These are phyloP conservation scores for Gracilaria gracilis DNA, from an alignment of 23 red algal genomes.

Conservation along the genomic window DNA sequence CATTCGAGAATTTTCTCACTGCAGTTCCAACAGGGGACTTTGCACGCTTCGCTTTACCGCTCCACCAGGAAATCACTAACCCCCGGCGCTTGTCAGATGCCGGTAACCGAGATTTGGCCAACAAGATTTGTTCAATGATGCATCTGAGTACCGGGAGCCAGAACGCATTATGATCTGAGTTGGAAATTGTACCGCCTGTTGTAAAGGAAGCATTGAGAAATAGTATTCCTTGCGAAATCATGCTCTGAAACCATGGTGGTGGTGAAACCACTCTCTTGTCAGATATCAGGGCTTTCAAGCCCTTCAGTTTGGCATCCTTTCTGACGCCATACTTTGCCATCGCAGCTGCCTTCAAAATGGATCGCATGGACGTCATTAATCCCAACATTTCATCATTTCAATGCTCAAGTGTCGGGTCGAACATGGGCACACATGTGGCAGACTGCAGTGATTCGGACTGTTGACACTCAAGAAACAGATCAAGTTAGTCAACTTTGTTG, in stretches of 20 bases:
- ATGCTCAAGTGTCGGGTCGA: background rate
- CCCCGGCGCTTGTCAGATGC: background rate
- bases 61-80: slow-evolving; percentile 6
- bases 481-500: too few species aligned
- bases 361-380: background rate
- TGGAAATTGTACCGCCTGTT: background rate
- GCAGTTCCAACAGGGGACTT: background rate
- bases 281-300: background rate
- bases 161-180: background rate
- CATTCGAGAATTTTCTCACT: background rate
- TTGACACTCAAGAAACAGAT: background rate
- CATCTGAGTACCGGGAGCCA: slow-evolving; percentile 19
- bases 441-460: background rate
- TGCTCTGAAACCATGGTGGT: slow-evolving; percentile 10
- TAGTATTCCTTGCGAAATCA: slow-evolving; percentile 4
- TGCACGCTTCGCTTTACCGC: background rate
- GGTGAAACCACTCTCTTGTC: background rate
- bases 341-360: slow-evolving; percentile 5
- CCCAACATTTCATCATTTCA: background rate
- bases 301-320: background rate
- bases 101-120: background rate
- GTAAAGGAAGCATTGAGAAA: slow-evolving; percentile 22
- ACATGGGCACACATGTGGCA: background rate
- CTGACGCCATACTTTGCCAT: background rate
- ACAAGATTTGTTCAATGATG: slow-evolving; percentile 4